Evolutionary conservation across 2,329 filamentous ascomycete species (phyloP).

Genomic region (Calonectria hawksworthii): DNA sequence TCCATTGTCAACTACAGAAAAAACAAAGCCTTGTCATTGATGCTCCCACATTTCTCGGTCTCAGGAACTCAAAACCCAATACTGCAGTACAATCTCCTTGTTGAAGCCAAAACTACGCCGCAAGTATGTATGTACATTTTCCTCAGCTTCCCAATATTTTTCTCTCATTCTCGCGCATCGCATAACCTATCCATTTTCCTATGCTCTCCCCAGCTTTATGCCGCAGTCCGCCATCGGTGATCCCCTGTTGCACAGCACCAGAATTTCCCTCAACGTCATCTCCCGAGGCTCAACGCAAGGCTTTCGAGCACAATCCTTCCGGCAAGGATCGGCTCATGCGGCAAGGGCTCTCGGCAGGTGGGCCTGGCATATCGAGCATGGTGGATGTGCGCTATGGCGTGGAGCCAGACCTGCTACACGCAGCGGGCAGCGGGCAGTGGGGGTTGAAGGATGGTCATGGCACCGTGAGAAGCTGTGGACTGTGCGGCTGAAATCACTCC

Average conservation of each 20-base stretch:
- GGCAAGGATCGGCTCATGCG: not conserved
- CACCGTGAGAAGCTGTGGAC: not conserved
- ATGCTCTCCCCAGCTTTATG: not conserved
- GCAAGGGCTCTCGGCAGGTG: constrained; percentile 53
- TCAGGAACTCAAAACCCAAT: not conserved
- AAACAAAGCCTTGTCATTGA: not conserved
- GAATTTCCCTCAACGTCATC: constrained; percentile 2
- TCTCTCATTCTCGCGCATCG: not conserved
- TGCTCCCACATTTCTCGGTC: not conserved
- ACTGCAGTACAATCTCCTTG: not conserved
- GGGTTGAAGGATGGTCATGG: not conserved
- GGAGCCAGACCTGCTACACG: constrained; percentile 17
- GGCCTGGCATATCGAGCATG: constrained; percentile 58
- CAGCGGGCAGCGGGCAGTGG: too few species aligned
- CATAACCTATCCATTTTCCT: not conserved
- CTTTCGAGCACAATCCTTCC: not conserved
- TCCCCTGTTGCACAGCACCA: not conserved
- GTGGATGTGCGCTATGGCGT: constrained; percentile 54
- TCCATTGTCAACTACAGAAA: not conserved
- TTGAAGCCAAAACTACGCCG: not conserved
- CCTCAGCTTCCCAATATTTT: not conserved
- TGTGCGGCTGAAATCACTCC: too few species aligned
- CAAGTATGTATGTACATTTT: not conserved
- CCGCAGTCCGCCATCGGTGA: not conserved
- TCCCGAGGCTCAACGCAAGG: not conserved